These are phyloP conservation scores for Corchorus capsularis DNA, from an alignment of 345 rosid species.

Conservation along the genomic window DNA sequence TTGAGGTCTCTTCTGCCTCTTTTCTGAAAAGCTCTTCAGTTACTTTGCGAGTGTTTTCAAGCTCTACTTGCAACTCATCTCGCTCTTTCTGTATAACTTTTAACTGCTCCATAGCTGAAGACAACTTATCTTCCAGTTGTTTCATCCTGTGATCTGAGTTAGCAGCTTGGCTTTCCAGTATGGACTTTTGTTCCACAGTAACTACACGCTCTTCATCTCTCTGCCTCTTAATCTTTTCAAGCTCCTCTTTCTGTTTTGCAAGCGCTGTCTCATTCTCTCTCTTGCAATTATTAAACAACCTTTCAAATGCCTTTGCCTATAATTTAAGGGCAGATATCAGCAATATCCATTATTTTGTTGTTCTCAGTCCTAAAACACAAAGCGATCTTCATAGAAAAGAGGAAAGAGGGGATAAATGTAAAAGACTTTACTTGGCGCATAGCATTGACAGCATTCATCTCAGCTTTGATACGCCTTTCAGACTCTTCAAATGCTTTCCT, in stretches of 20 bases:
- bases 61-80: constrained; percentile 29
- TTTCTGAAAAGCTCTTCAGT: constrained; percentile 30
- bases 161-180: constrained; percentile 23
- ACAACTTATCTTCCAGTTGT: constrained; percentile 23
- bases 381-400: neutral
- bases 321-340: neutral
- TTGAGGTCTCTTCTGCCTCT: constrained; percentile 28
- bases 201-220: constrained; percentile 26
- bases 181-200: constrained; percentile 18
- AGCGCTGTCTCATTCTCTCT: constrained; percentile 29
- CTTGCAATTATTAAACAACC: constrained; percentile 21
- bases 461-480: constrained; percentile 27
- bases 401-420: neutral
- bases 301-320: constrained; percentile 27
- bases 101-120: constrained; percentile 25
- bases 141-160: constrained; percentile 9
- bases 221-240: constrained; percentile 19
- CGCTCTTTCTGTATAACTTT: constrained; percentile 7
- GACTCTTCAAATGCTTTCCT: constrained; percentile 33
- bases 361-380: neutral
- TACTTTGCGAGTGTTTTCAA: constrained; percentile 20
- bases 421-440: constrained; percentile 25
- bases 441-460: constrained; percentile 22
- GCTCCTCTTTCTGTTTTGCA: constrained; percentile 14
- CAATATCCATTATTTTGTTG: neutral